Conservation (phyloP, 306 rosid genomes). For the Casuarina cunninghamiana region DNA sequence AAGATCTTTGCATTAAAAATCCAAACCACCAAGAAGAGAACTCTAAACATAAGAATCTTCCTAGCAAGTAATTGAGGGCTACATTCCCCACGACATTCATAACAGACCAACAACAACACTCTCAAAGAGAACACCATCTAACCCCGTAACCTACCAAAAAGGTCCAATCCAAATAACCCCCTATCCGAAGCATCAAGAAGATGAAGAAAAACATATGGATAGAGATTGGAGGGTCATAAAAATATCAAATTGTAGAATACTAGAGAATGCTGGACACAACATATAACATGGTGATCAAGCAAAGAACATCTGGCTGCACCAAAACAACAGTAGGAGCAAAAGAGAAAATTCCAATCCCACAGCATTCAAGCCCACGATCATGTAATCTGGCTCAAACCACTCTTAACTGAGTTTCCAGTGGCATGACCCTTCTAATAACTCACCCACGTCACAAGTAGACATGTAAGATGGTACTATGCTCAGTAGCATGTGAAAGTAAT, state of each 20-base stretch:
- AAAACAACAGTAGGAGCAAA: background rate
- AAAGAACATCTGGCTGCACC: background rate
- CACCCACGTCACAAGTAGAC: background rate
- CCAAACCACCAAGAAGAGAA: background rate
- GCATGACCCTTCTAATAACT: background rate
- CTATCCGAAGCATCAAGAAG: background rate
- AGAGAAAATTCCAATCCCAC: background rate
- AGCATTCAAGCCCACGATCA: constrained; percentile 2
- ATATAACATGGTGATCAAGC: background rate
- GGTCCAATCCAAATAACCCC: background rate
- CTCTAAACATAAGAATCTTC: background rate
- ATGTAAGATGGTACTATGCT: background rate
- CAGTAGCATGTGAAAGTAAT: background rate
- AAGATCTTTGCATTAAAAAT: too few species aligned
- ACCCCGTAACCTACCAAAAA: background rate
- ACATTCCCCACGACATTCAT: background rate
- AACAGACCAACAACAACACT: background rate
- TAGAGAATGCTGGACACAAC: background rate
- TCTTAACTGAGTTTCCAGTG: background rate
- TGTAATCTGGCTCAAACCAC: background rate
- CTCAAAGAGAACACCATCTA: constrained; percentile 2
- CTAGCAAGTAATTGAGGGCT: background rate
- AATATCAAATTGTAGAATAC: background rate
- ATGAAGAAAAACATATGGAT: background rate
- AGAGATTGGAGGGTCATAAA: background rate